Percentiles rank a stretch among this genome's conserved stretches.
Evolutionary conservation across 768 basidiomycete genomes (phyloP).

Genomic region (Boletus sp.): DNA sequence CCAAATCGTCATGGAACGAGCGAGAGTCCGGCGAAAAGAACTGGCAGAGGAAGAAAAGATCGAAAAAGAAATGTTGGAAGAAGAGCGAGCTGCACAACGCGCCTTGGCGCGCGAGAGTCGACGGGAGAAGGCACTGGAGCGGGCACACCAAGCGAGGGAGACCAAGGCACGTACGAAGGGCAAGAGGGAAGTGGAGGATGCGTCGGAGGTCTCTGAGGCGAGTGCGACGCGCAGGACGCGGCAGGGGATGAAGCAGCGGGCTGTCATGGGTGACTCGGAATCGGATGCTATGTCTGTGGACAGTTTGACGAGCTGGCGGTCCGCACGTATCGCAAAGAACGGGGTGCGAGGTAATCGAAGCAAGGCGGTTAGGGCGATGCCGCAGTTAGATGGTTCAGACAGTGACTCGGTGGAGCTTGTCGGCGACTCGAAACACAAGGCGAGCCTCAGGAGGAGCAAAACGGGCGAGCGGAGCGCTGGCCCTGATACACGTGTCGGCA

Average conservation of each 20-base stretch:
- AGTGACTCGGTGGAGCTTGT: slow-evolving; percentile 4
- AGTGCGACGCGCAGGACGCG: slow-evolving; percentile 1
- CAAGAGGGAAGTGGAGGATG: background rate
- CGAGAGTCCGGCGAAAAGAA: slow-evolving; percentile 38
- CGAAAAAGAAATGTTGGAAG: slow-evolving; percentile 28
- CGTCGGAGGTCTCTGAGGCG: slow-evolving; percentile 9
- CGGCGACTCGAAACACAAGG: background rate
- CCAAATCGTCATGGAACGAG: slow-evolving; percentile 43
- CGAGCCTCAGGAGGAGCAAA: background rate
- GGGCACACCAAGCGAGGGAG: slow-evolving; percentile 12
- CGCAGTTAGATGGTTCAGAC: background rate
- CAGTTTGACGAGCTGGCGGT: slow-evolving; percentile 9
- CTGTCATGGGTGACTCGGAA: slow-evolving; percentile 11
- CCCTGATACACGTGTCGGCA: background rate
- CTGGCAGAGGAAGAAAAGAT: slow-evolving; percentile 39
- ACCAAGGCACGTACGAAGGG: background rate
- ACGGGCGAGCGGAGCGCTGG: background rate
- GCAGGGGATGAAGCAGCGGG: background rate
- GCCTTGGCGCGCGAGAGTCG: slow-evolving; percentile 14
- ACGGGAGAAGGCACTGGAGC: slow-evolving; percentile 22
- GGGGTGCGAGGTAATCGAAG: background rate
- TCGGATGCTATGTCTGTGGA: slow-evolving; percentile 33
- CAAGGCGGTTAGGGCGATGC: background rate
- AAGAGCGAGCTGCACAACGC: slow-evolving; percentile 22
- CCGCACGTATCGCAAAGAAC: slow-evolving; percentile 5